Conservation (phyloP, 2,329 filamentous ascomycete species). For the Cladosporium colombiae region DNA sequence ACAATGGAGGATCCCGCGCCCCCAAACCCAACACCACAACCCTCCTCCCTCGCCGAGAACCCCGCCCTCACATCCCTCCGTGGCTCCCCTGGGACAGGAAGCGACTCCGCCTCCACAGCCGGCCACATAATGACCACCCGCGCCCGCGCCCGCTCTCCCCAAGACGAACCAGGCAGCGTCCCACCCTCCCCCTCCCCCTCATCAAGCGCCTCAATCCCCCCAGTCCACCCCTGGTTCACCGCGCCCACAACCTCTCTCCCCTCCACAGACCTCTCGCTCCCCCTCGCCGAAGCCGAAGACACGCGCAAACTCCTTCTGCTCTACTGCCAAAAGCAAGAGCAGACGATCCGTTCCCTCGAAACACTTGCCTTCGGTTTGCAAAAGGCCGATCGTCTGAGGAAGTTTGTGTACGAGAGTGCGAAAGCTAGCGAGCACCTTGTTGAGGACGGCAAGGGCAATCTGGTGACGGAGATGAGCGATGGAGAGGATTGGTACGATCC, state of each 20-base stretch:
- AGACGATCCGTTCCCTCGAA: constrained; percentile 71
- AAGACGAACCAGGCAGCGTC: constrained; percentile 32
- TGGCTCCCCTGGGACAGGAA: constrained; percentile 23
- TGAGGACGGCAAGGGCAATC: constrained; percentile 32
- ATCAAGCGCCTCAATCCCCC: constrained; percentile 46
- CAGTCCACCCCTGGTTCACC: constrained; percentile 73
- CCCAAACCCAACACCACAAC: neutral
- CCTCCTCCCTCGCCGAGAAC: constrained; percentile 13
- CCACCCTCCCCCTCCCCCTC: constrained; percentile 45
- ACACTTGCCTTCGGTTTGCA: constrained; percentile 70
- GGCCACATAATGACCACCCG: constrained; percentile 58
- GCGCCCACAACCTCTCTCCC: constrained; percentile 63
- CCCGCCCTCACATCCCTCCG: constrained; percentile 17
- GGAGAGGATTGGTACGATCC: constrained; percentile 88
- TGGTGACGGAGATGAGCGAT: constrained; percentile 70
- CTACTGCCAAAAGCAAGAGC: constrained; percentile 84
- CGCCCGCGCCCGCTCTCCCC: constrained; percentile 48
- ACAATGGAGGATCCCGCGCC: constrained; percentile 19
- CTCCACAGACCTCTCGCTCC: constrained; percentile 71
- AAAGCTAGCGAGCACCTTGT: constrained; percentile 76
- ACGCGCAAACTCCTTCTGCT: constrained; percentile 71
- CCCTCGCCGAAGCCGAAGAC: constrained; percentile 73
- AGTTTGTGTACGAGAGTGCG: constrained; percentile 71
- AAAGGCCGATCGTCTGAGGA: constrained; percentile 70
- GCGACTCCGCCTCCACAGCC: constrained; percentile 45